Evolutionary conservation across 2,329 filamentous ascomycete species (phyloP).

Genomic region (Exophiala mesophila): DNA sequence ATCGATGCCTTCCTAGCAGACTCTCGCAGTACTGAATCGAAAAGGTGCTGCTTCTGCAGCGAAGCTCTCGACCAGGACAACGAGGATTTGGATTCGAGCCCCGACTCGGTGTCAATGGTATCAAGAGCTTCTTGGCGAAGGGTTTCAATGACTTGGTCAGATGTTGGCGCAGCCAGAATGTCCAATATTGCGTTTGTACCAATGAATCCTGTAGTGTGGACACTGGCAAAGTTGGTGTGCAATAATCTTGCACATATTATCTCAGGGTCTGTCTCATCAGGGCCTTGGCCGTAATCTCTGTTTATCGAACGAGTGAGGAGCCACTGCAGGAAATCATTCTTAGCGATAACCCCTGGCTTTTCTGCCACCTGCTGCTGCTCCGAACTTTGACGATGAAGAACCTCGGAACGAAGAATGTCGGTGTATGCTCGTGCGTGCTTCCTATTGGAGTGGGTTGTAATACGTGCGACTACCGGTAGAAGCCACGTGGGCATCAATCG

Average conservation of each 20-base stretch:
- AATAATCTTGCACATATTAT: conserved; percentile 50
- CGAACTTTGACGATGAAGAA: conserved; percentile 46
- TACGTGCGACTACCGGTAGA: conserved; percentile 48
- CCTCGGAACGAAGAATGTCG: conserved; percentile 43
- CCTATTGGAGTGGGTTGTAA: conserved; percentile 42
- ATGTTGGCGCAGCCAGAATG: conserved; percentile 25
- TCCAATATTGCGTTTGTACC: conserved; percentile 31
- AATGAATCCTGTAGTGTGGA: conserved; percentile 31
- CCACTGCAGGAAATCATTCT: conserved; percentile 57
- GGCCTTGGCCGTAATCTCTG: conserved; percentile 37
- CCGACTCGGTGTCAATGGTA: conserved; percentile 24
- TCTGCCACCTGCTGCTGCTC: conserved; percentile 43
- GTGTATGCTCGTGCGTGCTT: conserved; percentile 45
- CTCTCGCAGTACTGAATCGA: conserved; percentile 43
- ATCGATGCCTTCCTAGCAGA: conserved; percentile 40
- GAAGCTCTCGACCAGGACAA: conserved; percentile 36
- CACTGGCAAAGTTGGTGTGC: conserved; percentile 41
- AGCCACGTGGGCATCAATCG: conserved; percentile 45
- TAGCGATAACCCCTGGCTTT: conserved; percentile 36
- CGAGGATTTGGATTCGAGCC: too few relatives aligned
- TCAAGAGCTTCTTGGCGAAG: conserved; percentile 36
- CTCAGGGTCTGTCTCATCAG: conserved; percentile 44
- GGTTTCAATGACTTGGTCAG: conserved; percentile 20
- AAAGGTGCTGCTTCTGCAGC: conserved; percentile 34
- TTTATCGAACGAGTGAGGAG: conserved; percentile 50